phyloP scores from a whole-genome alignment of 495 filamentous ascomycete species.

The Lindgomyces ingoldianus region DNA sequence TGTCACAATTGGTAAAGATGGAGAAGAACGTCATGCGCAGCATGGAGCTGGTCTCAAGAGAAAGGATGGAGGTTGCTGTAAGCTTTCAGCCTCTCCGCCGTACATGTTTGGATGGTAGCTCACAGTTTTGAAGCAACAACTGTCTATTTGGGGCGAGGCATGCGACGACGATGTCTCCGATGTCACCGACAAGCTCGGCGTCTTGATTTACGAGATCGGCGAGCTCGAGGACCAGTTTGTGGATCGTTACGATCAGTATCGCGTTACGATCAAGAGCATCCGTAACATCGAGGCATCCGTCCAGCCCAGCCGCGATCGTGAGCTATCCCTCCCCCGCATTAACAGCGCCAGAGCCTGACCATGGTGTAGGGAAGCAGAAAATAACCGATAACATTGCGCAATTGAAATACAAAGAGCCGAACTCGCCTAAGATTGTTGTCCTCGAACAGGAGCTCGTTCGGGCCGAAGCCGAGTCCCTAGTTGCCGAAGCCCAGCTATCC shows the following conservation, averaged over 20 bases:
- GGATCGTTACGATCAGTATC: slow-evolving; percentile 98
- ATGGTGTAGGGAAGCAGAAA: slow-evolving; percentile 83
- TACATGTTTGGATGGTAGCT: slow-evolving; percentile 27
- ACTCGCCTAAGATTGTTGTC: slow-evolving; percentile 94
- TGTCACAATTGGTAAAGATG: slow-evolving; percentile 98
- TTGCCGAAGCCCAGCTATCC: slow-evolving; percentile 95
- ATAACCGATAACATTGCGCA: slow-evolving; percentile 99
- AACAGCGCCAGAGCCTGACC: slow-evolving; percentile 12
- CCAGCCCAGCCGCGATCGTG: slow-evolving; percentile 95
- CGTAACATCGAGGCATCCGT: slow-evolving; percentile 98
- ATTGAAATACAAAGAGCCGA: slow-evolving; percentile 98
- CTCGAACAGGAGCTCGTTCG: slow-evolving; percentile 98
- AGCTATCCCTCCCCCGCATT: slow-evolving; percentile 41
- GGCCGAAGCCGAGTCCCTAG: slow-evolving; percentile 95
- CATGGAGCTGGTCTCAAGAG: slow-evolving; percentile 89
- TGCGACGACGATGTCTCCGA: slow-evolving; percentile 98
- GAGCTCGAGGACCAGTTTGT: slow-evolving; percentile 98
- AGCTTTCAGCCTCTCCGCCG: slow-evolving; percentile 41
- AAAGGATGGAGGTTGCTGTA: slow-evolving; percentile 98
- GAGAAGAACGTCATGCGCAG: slow-evolving; percentile 99
- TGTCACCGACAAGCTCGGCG: slow-evolving; percentile 97
- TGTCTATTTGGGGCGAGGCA: slow-evolving; percentile 95
- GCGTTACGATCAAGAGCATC: slow-evolving; percentile 98
- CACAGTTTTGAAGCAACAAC: slow-evolving; percentile 74
- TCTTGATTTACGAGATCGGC: slow-evolving; percentile 96